A percentile compares a stretch with the other conserved stretches of the same genome.
phyloP scores from a whole-genome alignment of 305 asterid species.

The Lippia alba region DNA sequence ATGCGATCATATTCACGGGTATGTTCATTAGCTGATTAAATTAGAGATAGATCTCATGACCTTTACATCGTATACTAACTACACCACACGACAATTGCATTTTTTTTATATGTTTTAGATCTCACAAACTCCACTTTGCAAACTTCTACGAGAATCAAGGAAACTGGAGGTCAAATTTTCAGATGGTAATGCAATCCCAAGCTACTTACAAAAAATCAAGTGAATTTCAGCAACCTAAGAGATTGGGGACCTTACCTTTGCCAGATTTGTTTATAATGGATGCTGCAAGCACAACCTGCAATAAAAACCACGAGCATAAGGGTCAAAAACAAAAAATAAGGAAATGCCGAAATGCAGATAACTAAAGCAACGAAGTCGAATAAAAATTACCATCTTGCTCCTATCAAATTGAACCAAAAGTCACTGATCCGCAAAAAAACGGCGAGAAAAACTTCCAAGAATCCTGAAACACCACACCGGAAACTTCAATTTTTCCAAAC shows the following conservation, averaged over 20 bases:
- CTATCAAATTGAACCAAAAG: conserved; percentile 27
- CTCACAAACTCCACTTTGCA: too few species aligned
- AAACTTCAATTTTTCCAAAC: conserved; percentile 7
- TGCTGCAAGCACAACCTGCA: conserved; percentile 81
- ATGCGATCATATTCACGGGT: not conserved
- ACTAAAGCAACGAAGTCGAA: not conserved
- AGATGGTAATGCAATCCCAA: not conserved
- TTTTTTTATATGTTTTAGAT: not conserved
- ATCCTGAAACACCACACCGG: conserved; percentile 27
- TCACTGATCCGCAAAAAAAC: conserved; percentile 22
- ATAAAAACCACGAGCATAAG: conserved; percentile 10
- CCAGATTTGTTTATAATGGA: conserved; percentile 71
- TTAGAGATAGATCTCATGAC: not conserved
- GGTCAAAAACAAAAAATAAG: conserved; percentile 1
- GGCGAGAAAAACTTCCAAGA: not conserved
- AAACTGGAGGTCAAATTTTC: not conserved
- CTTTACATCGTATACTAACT: not conserved
- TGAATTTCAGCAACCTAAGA: not conserved
- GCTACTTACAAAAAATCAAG: not conserved
- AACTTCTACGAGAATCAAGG: not conserved
- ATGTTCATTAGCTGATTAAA: not conserved
- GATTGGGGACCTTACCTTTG: conserved; percentile 53
- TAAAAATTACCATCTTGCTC: conserved; percentile 47
- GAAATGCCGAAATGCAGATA: not conserved
- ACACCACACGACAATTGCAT: not conserved